Percentiles rank a stretch among this genome's conserved stretches.
Conservation (phyloP, 306 rosid species). For the Prunus mume region DNA sequence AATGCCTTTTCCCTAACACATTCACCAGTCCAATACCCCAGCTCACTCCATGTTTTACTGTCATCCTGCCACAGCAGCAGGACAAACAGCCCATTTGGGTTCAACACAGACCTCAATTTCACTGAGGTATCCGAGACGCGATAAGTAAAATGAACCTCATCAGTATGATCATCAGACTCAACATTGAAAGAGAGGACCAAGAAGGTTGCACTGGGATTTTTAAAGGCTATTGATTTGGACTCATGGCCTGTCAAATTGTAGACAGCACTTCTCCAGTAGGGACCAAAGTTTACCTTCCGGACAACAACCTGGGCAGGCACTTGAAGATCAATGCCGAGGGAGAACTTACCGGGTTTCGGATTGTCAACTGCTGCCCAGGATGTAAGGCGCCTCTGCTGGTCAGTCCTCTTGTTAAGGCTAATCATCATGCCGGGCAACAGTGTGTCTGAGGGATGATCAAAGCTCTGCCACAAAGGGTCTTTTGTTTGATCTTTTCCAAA, state of each 20-base stretch:
- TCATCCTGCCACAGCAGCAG: not conserved
- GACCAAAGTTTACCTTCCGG: not conserved
- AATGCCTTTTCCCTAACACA: constrained; percentile 32
- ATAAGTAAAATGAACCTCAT: not conserved
- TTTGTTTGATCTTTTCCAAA: not conserved
- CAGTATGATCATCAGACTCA: not conserved
- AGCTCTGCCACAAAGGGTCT: constrained; percentile 44
- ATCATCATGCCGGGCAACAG: constrained; percentile 26
- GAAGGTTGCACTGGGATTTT: not conserved
- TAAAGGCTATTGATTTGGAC: not conserved
- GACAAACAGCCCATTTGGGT: not conserved
- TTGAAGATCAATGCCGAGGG: not conserved
- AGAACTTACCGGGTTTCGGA: not conserved
- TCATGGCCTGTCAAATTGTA: not conserved
- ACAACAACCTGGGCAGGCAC: not conserved
- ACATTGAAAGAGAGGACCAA: not conserved
- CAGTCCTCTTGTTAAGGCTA: not conserved
- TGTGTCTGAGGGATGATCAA: constrained; percentile 40
- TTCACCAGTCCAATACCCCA: constrained; percentile 31
- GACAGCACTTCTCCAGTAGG: not conserved
- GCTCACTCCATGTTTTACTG: not conserved
- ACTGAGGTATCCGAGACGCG: not conserved
- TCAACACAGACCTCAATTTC: not conserved
- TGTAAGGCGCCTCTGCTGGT: not conserved
- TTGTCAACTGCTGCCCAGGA: not conserved